These are phyloP conservation scores for Aspergillus biplanus DNA, from an alignment of 495 filamentous ascomycete species.

Conservation along the genomic window DNA sequence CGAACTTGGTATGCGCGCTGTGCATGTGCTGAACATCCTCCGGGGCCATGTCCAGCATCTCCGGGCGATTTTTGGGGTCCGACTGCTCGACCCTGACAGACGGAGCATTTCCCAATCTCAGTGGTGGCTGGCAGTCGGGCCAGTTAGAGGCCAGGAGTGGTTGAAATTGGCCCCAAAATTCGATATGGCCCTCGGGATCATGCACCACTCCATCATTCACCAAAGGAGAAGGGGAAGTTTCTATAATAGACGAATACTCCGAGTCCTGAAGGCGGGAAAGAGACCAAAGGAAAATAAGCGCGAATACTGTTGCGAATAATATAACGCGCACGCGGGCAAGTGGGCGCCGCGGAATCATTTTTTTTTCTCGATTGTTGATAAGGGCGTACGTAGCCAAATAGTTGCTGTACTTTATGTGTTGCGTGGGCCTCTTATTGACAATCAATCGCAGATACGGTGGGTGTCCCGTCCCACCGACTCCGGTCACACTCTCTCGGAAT, in stretches of 20 bases:
- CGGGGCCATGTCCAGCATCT: constrained; percentile 36
- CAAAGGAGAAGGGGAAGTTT: background rate
- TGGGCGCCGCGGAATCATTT: constrained; percentile 25
- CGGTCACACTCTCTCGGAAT: constrained; percentile 1
- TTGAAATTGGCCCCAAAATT: constrained; percentile 34
- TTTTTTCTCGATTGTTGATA: background rate
- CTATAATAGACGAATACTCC: constrained; percentile 6
- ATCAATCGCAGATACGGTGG: constrained; percentile 1
- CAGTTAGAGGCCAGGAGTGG: constrained; percentile 24
- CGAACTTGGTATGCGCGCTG: constrained; percentile 39
- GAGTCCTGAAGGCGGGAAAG: constrained; percentile 15
- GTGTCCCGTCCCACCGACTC: background rate
- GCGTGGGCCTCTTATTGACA: background rate
- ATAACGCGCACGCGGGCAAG: constrained; percentile 25
- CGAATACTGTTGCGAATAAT: constrained; percentile 20
- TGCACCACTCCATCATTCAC: background rate
- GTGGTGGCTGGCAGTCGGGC: constrained; percentile 28
- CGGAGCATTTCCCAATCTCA: constrained; percentile 26
- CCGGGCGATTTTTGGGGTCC: constrained; percentile 29
- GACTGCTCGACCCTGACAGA: constrained; percentile 31
- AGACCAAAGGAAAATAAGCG: constrained; percentile 20
- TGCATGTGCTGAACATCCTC: constrained; percentile 37
- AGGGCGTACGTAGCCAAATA: background rate
- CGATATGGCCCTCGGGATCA: constrained; percentile 26
- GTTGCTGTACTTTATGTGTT: background rate